Conservation (phyloP, 75 land plant species). For the Sequoiadendron giganteum region DNA sequence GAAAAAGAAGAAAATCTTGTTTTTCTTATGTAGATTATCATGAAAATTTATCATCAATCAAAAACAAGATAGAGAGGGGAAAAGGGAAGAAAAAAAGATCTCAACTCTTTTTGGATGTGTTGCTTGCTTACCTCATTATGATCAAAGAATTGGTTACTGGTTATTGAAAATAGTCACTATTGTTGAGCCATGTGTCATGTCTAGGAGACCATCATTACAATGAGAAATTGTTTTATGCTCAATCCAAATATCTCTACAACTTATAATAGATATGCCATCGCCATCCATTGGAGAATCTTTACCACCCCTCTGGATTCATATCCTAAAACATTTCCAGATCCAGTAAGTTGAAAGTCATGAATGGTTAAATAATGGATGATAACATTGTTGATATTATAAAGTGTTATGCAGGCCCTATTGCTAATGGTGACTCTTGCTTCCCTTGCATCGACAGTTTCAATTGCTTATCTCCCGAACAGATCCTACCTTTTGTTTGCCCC, state of each 20-base stretch:
- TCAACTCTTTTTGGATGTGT: not conserved
- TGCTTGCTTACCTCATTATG: conserved; percentile 51
- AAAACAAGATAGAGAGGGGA: no score
- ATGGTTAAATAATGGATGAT: conserved; percentile 62
- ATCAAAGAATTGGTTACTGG: conserved; percentile 57
- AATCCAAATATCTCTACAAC: conserved; percentile 52
- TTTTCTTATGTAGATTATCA: no score
- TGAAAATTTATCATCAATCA: no score
- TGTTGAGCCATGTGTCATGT: conserved; percentile 61
- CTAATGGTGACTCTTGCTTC: conserved; percentile 60
- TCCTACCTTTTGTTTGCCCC: no score
- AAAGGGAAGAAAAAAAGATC: not conserved
- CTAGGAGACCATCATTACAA: conserved; percentile 49
- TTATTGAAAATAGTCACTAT: conserved; percentile 60
- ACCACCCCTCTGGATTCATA: conserved; percentile 20
- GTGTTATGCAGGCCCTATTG: conserved; percentile 41
- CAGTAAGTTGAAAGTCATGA: conserved; percentile 32
- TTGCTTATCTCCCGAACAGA: no score
- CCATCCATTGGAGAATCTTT: conserved; percentile 38
- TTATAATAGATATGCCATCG: conserved; percentile 53
- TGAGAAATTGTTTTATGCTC: conserved; percentile 59
- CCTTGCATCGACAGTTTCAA: conserved; percentile 74
- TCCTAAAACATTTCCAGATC: conserved; percentile 34
- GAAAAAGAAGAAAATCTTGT: no score
- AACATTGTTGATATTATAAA: conserved; percentile 42